A percentile compares a stretch with the other conserved stretches of the same genome.
These are phyloP conservation scores for Plenodomus biglobosus DNA, from an alignment of 2,329 filamentous ascomycete genomes.

Conservation along the genomic window DNA sequence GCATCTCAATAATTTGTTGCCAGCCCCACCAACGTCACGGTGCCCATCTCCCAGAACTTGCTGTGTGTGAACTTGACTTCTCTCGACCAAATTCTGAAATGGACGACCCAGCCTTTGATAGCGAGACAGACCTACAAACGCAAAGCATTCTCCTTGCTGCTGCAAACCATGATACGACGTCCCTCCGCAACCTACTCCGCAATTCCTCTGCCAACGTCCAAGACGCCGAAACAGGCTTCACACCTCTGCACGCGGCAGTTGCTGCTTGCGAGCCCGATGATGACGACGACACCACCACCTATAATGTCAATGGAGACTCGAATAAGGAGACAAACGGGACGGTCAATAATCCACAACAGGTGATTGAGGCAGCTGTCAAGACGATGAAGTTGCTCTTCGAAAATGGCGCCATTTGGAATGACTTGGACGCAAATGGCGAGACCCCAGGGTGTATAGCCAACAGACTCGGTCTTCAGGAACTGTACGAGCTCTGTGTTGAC, in stretches of 20 bases:
- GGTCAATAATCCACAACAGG: constrained; percentile 38
- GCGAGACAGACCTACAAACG: constrained; percentile 48
- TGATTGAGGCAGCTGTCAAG: constrained; percentile 60
- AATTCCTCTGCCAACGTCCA: constrained; percentile 69
- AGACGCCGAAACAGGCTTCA: constrained; percentile 81
- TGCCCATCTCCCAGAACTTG: not conserved
- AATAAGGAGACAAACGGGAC: constrained; percentile 25
- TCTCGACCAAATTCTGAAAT: constrained; percentile 10
- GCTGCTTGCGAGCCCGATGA: constrained; percentile 56
- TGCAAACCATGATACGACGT: constrained; percentile 66
- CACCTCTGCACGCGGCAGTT: constrained; percentile 87
- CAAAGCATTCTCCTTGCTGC: constrained; percentile 68
- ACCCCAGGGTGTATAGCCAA: constrained; percentile 87
- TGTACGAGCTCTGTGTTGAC: constrained; percentile 84
- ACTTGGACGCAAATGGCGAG: constrained; percentile 81
- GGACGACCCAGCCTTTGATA: constrained; percentile 39
- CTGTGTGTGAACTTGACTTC: not conserved
- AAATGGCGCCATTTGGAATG: constrained; percentile 96
- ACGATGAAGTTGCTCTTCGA: constrained; percentile 77
- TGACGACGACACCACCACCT: constrained; percentile 31
- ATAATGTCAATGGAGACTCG: constrained; percentile 28
- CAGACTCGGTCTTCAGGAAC: constrained; percentile 63
- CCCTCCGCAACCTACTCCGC: constrained; percentile 69
- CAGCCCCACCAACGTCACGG: constrained; percentile 4
- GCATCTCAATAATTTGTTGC: constrained; percentile 11